These are phyloP conservation scores for Gypsophila paniculata DNA, from an alignment of 179 eudicot genomes.

Conservation along the genomic window DNA sequence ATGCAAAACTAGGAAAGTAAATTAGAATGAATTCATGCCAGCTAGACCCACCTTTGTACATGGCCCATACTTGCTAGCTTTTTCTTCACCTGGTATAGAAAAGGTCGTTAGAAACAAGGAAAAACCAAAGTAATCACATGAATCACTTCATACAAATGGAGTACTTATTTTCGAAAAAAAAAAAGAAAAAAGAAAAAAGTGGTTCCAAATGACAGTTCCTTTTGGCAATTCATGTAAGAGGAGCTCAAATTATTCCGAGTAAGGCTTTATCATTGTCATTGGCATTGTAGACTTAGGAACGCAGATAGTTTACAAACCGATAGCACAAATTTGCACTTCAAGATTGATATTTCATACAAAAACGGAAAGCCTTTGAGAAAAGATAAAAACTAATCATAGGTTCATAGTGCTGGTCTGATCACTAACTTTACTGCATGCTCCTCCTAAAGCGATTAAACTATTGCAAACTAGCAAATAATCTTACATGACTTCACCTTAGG, in stretches of 20 bases:
- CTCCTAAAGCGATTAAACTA: constrained; percentile 11
- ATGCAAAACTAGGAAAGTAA: not conserved
- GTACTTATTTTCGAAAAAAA: not conserved
- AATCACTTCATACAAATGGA: constrained; percentile 1
- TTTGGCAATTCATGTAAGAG: not conserved
- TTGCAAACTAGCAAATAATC: constrained; percentile 31
- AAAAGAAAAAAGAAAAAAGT: not conserved
- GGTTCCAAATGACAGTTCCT: not conserved
- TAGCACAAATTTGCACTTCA: not conserved
- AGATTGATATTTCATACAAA: constrained; percentile 2
- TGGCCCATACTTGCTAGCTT: constrained; percentile 63
- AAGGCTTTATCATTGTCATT: not conserved
- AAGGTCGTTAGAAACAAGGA: constrained; percentile 25
- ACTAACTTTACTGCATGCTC: constrained; percentile 1
- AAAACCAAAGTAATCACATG: not conserved
- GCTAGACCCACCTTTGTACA: constrained; percentile 58
- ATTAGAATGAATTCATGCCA: not conserved
- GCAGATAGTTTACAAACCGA: not conserved
- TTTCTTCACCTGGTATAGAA: constrained; percentile 65
- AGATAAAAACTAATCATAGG: constrained; percentile 4
- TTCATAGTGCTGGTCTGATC: not conserved
- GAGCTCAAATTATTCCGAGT: not conserved
- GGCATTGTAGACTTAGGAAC: not conserved
- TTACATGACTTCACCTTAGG: constrained; percentile 97
- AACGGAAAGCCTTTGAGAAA: not conserved